Evolutionary conservation across 2,329 filamentous ascomycete genomes (phyloP).

Genomic region (Phialophora chinensis): DNA sequence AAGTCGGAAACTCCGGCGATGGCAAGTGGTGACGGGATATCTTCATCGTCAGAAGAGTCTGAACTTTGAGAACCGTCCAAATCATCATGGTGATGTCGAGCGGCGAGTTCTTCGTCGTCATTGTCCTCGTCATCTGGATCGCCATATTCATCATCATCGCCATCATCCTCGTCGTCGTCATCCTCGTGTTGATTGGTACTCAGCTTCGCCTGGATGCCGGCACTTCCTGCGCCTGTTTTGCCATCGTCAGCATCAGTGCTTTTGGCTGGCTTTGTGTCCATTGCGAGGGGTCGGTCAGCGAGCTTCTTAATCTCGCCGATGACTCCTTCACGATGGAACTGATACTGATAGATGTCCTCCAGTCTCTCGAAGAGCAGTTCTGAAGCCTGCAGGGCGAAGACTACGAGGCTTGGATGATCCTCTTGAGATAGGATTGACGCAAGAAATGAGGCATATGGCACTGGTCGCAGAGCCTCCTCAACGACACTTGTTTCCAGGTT

Average conservation of each 20-base stretch:
- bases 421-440: slow-evolving; percentile 95
- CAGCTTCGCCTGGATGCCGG: neutral
- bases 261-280: slow-evolving; percentile 28
- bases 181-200: slow-evolving; percentile 1
- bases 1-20: slow-evolving; percentile 68
- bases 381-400: slow-evolving; percentile 84
- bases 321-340: slow-evolving; percentile 96
- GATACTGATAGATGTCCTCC: slow-evolving; percentile 88
- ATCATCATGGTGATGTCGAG: slow-evolving; percentile 61
- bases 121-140: slow-evolving; percentile 54
- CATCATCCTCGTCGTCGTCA: slow-evolving; percentile 45
- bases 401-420: slow-evolving; percentile 86
- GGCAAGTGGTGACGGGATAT: slow-evolving; percentile 46
- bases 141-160: slow-evolving; percentile 60
- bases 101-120: slow-evolving; percentile 60
- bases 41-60: slow-evolving; percentile 56
- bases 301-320: slow-evolving; percentile 88
- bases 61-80: slow-evolving; percentile 73
- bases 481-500: slow-evolving; percentile 87
- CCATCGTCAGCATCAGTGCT: slow-evolving; percentile 44
- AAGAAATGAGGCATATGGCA: slow-evolving; percentile 94
- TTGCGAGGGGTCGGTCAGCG: slow-evolving; percentile 54
- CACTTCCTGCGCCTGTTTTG: neutral
- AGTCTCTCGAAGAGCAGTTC: slow-evolving; percentile 85
- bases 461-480: slow-evolving; percentile 80